These are phyloP conservation scores for Sporothrix sp. DNA, from an alignment of 2,329 filamentous ascomycete genomes.

Conservation along the genomic window DNA sequence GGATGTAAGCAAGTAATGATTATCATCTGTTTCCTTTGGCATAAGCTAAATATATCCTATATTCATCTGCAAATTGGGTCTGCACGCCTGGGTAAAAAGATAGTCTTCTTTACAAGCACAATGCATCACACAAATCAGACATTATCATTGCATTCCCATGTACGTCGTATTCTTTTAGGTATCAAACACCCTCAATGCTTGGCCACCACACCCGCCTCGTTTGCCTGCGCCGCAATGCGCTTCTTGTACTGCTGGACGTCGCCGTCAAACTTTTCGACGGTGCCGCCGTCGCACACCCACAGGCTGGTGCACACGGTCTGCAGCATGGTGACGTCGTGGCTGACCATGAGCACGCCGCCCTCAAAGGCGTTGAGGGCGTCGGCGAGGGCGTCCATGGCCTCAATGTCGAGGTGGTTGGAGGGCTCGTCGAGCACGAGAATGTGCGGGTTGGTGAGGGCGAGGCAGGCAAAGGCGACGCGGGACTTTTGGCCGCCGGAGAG, in stretches of 20 bases:
- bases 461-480: slow-evolving; percentile 93
- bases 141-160: no score
- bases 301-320: slow-evolving; percentile 89
- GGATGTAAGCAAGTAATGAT: not conserved
- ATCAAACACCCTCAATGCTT: slow-evolving; percentile 34
- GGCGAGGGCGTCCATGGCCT: slow-evolving; percentile 93
- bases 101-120: not conserved
- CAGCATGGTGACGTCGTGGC: slow-evolving; percentile 97
- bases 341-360: slow-evolving; percentile 96
- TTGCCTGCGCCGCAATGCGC: slow-evolving; percentile 81
- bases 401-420: slow-evolving; percentile 97
- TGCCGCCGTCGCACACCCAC: slow-evolving; percentile 94
- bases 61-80: no score
- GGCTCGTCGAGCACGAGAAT: slow-evolving; percentile 97
- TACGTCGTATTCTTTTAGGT: not conserved
- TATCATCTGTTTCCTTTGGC: not conserved
- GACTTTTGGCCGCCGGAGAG: slow-evolving; percentile 97
- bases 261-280: slow-evolving; percentile 90
- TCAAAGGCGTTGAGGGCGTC: slow-evolving; percentile 77
- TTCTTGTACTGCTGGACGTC: slow-evolving; percentile 98
- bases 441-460: slow-evolving; percentile 87
- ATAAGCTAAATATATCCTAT: not conserved
- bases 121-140: not conserved
- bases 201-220: slow-evolving; percentile 76
- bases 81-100: not conserved